Conservation (phyloP, 208 protist genomes). For the Crithidia bombi region DNA sequence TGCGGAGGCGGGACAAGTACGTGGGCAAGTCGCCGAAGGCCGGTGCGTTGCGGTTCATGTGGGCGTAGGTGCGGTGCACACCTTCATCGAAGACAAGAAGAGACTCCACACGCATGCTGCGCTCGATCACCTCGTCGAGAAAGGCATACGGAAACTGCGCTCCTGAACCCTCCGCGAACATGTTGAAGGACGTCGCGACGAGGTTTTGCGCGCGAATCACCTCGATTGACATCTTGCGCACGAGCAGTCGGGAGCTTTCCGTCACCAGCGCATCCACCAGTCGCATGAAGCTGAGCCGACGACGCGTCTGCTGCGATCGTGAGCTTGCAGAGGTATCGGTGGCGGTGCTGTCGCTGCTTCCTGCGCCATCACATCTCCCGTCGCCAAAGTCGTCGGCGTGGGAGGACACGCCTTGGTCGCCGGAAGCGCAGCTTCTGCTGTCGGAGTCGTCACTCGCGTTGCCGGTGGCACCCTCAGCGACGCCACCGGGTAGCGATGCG, state of each 20-base stretch:
- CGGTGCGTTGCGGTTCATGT: conserved; percentile 69
- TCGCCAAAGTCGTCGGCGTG: too few species aligned
- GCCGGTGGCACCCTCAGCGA: neutral
- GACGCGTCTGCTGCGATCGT: neutral
- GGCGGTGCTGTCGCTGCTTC: neutral
- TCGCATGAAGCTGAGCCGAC: conserved; percentile 11
- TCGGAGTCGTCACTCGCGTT: neutral
- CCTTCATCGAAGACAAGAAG: conserved; percentile 78
- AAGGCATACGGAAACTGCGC: conserved; percentile 78
- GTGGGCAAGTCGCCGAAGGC: conserved; percentile 72
- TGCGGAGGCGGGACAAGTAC: conserved; percentile 85
- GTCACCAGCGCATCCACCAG: conserved; percentile 16
- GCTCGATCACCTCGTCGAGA: conserved; percentile 75
- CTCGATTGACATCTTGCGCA: conserved; percentile 11
- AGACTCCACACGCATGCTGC: conserved; percentile 48
- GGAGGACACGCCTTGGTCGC: neutral
- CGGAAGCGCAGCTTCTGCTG: conserved; percentile 1
- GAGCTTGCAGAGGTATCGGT: neutral
- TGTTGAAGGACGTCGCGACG: conserved; percentile 19
- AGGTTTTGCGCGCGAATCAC: neutral
- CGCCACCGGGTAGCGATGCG: conserved; percentile 17
- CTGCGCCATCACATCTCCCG: neutral
- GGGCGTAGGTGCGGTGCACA: conserved; percentile 67
- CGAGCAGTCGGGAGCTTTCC: conserved; percentile 17
- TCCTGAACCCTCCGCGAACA: conserved; percentile 22